Evolutionary conservation across 495 filamentous ascomycete genomes (phyloP).

Genomic region (Daldinia childiae): DNA sequence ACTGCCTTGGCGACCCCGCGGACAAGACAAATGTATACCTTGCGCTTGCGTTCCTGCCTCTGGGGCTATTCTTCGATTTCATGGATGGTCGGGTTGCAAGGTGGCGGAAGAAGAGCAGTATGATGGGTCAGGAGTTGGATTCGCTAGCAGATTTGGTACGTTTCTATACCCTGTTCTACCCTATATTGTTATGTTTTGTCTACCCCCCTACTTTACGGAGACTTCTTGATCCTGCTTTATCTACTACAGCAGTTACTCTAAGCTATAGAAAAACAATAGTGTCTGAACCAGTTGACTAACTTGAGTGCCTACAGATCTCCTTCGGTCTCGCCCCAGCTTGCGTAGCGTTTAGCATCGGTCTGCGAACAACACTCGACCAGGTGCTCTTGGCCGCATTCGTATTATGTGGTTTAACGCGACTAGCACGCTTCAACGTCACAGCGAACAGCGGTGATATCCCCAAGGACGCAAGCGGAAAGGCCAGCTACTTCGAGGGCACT

Average conservation of each 20-base stretch:
- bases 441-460: conserved; percentile 73
- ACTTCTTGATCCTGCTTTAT: neutral
- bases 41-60: conserved; percentile 88
- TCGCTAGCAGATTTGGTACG: conserved; percentile 95
- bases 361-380: conserved; percentile 88
- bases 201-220: neutral
- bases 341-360: conserved; percentile 86
- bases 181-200: neutral
- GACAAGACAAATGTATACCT: conserved; percentile 74
- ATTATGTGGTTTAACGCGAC: conserved; percentile 90
- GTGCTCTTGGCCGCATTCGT: conserved; percentile 88
- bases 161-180: neutral
- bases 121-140: conserved; percentile 98
- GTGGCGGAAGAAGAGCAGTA: conserved; percentile 92
- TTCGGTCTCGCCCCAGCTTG: conserved; percentile 92
- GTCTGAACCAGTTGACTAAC: neutral
- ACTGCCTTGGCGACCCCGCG: conserved; percentile 79
- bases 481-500: conserved; percentile 93
- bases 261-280: neutral
- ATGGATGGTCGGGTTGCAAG: conserved; percentile 97
- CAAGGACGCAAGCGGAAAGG: conserved; percentile 91
- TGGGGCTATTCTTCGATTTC: conserved; percentile 97
- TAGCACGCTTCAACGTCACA: conserved; percentile 98
- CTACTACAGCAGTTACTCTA: neutral
- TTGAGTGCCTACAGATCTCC: conserved; percentile 71